A percentile compares a stretch with the other conserved stretches of the same genome.
phyloP scores from a whole-genome alignment of 2,329 filamentous ascomycete genomes.

The Colletotrichum sp. region DNA sequence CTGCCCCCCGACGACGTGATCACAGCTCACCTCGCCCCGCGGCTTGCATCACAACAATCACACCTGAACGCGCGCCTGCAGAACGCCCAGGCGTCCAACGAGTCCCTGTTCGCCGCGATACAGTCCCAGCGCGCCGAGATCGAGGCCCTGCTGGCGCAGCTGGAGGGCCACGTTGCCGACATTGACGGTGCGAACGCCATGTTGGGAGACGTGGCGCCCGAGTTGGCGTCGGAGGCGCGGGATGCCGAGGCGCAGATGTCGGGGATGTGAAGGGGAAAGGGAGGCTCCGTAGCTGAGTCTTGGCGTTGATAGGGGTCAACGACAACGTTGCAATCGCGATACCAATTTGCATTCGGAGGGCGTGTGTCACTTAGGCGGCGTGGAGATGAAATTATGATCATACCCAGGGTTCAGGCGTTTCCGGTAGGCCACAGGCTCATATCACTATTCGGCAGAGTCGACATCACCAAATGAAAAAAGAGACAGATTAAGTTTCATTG shows the following conservation, averaged over 20 bases:
- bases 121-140: slow-evolving; percentile 60
- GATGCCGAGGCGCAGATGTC: slow-evolving; percentile 46
- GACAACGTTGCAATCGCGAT: neutral
- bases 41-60: slow-evolving; percentile 56
- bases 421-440: neutral
- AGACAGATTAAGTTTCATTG: neutral
- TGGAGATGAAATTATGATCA: neutral
- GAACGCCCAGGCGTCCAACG: slow-evolving; percentile 62
- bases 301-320: neutral
- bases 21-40: slow-evolving; percentile 58
- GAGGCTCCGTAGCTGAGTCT: no score
- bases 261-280: no score
- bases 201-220: slow-evolving; percentile 50
- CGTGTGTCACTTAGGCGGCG: neutral
- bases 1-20: slow-evolving; percentile 58
- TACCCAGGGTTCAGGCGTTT: neutral
- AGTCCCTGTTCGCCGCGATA: slow-evolving; percentile 55
- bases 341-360: neutral
- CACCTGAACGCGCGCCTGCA: slow-evolving; percentile 63
- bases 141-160: slow-evolving; percentile 49
- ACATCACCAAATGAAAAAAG: neutral
- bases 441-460: neutral
- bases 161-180: slow-evolving; percentile 60
- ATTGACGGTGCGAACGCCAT: slow-evolving; percentile 57
- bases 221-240: slow-evolving; percentile 56